Conservation (phyloP, 495 filamentous ascomycete genomes). For the Penicillium daleae region DNA sequence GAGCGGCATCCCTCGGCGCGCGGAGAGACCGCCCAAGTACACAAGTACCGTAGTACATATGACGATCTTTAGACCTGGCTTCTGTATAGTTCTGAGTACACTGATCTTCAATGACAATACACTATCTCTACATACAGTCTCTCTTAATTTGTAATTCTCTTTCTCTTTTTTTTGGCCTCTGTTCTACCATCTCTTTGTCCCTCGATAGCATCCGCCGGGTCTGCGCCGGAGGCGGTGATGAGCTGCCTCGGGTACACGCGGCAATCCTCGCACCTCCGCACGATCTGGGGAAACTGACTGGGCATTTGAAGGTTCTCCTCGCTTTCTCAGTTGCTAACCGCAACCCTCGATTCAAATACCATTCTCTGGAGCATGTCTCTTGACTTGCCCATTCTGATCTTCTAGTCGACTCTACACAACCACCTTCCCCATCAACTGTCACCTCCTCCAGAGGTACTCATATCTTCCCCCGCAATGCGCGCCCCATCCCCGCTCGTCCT, state of each 20-base stretch:
- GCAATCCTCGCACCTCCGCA: slow-evolving; percentile 49
- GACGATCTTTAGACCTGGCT: background rate
- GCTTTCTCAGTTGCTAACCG: slow-evolving; percentile 4
- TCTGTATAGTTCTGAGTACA: background rate
- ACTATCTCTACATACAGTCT: too few species aligned
- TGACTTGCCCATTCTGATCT: background rate
- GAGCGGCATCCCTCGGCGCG: slow-evolving; percentile 36
- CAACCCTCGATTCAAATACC: slow-evolving; percentile 12
- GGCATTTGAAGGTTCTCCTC: slow-evolving; percentile 21
- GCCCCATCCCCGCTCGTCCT: slow-evolving; percentile 42
- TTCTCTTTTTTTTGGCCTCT: background rate
- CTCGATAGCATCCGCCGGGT: background rate
- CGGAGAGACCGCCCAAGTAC: slow-evolving; percentile 17
- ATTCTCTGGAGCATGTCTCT: slow-evolving; percentile 1
- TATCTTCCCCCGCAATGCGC: slow-evolving; percentile 43
- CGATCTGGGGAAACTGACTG: slow-evolving; percentile 33
- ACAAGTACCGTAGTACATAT: too few species aligned
- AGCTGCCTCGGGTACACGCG: slow-evolving; percentile 43
- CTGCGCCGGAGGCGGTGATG: slow-evolving; percentile 15
- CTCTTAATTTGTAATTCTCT: too few species aligned
- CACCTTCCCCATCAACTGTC: background rate
- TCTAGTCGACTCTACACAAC: background rate
- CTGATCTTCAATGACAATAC: background rate
- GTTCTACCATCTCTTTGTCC: background rate
- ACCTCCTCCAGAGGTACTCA: background rate